Base-by-base conservation (phyloP, 2,329 filamentous ascomycete genomes). In the Lachnellula hyalina region DNA sequence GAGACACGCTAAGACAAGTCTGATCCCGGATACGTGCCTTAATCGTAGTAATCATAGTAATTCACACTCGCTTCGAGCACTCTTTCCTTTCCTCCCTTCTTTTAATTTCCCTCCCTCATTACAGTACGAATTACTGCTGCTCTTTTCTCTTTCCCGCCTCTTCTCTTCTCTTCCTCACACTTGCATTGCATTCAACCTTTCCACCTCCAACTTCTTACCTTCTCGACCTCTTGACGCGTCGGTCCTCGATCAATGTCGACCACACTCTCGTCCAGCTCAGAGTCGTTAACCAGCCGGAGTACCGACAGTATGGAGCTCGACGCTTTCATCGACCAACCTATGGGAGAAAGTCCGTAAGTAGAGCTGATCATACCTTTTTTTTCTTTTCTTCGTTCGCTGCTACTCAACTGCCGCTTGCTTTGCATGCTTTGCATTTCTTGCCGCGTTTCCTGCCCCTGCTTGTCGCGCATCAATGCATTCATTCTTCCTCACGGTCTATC, bases 241-340 rank as follows among this genome's bases (percentile, higher is more conserved):
- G 11, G 8, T 32, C 48, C 5, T 34, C 41, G 41, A 52, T n/a
- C 46, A 25, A 62, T 60, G 53, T 56, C 58, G 25, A 17, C 40
- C n/a, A 32, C 56, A 2, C 15, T 35, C 17, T 48, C 49, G 3
- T 64, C 63, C n/a, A 62, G 58, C 46, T 64, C 63, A 4, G 63
- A 52, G 9, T 67, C 65, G 3, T 59, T 67, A 50, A 65, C 65
- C 7, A 63, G 54, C 51, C 48, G 54, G 34, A 65, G 61, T 36
- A 62, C 61, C 1, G 54, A 62, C 19, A 63, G 59, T 46, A 64
- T 67, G 61, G 65, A 66, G 19, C 48, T 63, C 9, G 64, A 66
- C 45, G 54, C 42, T 34, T 51, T 64, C 52, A 44, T 61, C 49
- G 58, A 51, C n/a, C 52, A 61, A 46, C 60, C 60, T 8, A 58